Conservation (phyloP, 768 basidiomycete species). For the Leccinellum rugosiceps region DNA sequence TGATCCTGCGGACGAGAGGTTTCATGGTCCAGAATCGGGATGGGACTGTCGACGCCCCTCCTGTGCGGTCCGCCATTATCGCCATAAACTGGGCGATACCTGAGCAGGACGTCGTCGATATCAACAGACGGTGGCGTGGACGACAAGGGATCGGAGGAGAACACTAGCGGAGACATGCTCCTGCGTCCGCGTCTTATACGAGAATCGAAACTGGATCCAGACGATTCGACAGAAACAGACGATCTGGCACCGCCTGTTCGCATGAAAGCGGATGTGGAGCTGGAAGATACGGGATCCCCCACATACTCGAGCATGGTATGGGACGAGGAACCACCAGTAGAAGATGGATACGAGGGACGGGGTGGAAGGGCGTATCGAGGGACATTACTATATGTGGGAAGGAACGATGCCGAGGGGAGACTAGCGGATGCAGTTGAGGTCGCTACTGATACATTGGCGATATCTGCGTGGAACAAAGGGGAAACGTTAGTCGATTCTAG, state of each 20-base stretch:
- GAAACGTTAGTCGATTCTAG: slow-evolving; percentile 6
- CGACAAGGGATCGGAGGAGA: slow-evolving; percentile 17
- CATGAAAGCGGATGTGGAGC: slow-evolving; percentile 16
- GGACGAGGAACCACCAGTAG: slow-evolving; percentile 10
- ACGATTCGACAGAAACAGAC: slow-evolving; percentile 7
- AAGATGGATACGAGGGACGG: slow-evolving; percentile 24
- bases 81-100: slow-evolving; percentile 9
- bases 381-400: slow-evolving; percentile 21
- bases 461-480: slow-evolving; percentile 12
- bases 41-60: slow-evolving; percentile 4
- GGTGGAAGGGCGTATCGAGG: slow-evolving; percentile 17
- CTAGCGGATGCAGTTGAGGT: slow-evolving; percentile 12
- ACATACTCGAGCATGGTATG: slow-evolving; percentile 15
- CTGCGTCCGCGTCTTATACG: slow-evolving; percentile 16
- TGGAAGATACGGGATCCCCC: slow-evolving; percentile 8
- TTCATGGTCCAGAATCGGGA: slow-evolving; percentile 2
- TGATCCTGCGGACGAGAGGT: slow-evolving; percentile 8
- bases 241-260: slow-evolving; percentile 13
- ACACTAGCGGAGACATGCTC: slow-evolving; percentile 26
- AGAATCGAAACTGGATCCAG: slow-evolving; percentile 4
- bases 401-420: slow-evolving; percentile 18
- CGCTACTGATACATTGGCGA: not conserved
- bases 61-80: slow-evolving; percentile 7
- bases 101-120: slow-evolving; percentile 14
- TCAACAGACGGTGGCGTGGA: slow-evolving; percentile 9